Base-by-base conservation (phyloP, 1,139 yeast genomes). In the Taphrina flavorubra region DNA sequence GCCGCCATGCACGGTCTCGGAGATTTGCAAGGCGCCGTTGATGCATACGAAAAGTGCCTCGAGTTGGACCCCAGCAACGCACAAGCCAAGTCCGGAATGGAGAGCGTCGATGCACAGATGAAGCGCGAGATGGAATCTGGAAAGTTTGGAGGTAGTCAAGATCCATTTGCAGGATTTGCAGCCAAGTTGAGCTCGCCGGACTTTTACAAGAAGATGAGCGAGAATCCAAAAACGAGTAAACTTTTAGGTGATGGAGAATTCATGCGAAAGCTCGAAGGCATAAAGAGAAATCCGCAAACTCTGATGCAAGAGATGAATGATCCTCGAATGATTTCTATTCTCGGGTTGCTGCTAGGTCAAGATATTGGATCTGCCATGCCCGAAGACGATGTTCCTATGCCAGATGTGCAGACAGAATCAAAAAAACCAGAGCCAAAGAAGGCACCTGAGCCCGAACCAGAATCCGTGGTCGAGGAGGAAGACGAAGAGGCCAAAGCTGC, bases 1-100 rank as follows among this genome's bases (percentile, higher is more conserved):
- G 94, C 97, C 73, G 99, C 99, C 44, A 86, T 88, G 69, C 89
- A 83, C 75, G 99, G 99, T 16, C 82, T 89, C 72, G 92, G 92
- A 25, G 85, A 90, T 72, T 83, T 70, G 91, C 68, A 78, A 37
- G 76, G 77, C 47, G 83, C 83, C 34, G 85, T 86, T 74, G 80
- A 80, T 61, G 83, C 89, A 47, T 95, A 92, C 79, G 83, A 87
- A 73, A 87, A 89, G 78, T 97, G 97, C 4, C 81, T 95, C 73
- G 89, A 89, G 76, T 79, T 92, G 73, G 99, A 95, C 74, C 84
- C 96, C 34, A 71, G 81, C 70, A 95, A 94, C 77, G 87, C 91
- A 69, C 90, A 91, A 86, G 98, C 98, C 58, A 84, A 87, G 78
- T 87, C 87, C 67, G 99, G 98, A 1, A 80, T 92, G 72, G 81